Evolutionary conservation across 2,329 filamentous ascomycete genomes (phyloP).

Genomic region (Ophiostoma himal-ulmi): DNA sequence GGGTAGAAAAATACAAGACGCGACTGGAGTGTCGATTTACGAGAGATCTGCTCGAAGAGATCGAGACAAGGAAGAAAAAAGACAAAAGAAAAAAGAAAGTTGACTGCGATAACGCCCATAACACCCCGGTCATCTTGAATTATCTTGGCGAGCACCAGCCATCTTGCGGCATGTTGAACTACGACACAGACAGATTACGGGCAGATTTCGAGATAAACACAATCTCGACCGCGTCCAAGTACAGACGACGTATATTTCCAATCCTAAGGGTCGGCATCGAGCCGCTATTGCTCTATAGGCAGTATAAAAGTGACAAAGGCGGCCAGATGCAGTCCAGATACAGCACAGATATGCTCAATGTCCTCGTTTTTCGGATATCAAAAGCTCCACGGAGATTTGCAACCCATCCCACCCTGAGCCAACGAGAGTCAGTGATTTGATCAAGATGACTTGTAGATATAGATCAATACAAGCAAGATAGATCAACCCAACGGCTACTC

Average conservation of each 20-base stretch:
- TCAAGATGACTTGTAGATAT: not conserved
- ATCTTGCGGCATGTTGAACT: not conserved
- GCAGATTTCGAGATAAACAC: not conserved
- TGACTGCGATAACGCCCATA: not conserved
- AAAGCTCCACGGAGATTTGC: slow-evolving; percentile 14
- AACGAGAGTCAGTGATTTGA: not conserved
- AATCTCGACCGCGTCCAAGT: not conserved
- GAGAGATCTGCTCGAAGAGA: not conserved
- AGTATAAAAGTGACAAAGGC: not conserved
- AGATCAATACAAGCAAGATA: not conserved
- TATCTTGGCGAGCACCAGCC: not conserved
- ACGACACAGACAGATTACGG: not conserved
- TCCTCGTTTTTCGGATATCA: slow-evolving; percentile 1
- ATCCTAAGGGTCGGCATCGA: not conserved
- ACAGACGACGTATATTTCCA: not conserved
- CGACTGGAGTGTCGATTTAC: not conserved
- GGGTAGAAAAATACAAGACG: not conserved
- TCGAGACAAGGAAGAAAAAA: not conserved
- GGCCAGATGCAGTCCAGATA: no score
- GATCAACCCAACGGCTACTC: not conserved
- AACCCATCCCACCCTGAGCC: not conserved
- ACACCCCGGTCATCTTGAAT: not conserved
- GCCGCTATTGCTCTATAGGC: not conserved
- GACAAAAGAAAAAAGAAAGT: not conserved
- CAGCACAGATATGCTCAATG: slow-evolving; percentile 1